These are phyloP conservation scores for Funneliformis caledonium DNA, from an alignment of 371 early-diverging fungal species.

Conservation along the genomic window DNA sequence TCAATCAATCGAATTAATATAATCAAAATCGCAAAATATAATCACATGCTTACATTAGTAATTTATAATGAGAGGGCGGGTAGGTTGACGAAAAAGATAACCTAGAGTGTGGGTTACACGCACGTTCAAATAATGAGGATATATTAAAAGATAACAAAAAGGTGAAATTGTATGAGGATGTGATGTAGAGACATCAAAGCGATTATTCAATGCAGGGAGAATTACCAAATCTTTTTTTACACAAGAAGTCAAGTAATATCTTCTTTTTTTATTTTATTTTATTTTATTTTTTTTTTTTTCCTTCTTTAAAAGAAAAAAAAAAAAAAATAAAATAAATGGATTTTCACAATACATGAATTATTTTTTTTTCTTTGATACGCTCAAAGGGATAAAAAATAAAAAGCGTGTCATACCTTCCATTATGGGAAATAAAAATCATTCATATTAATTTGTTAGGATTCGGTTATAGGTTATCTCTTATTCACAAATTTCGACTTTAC, in stretches of 20 bases:
- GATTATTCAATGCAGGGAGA: not conserved
- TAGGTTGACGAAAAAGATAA: conserved; percentile 1
- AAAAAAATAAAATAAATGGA: not conserved
- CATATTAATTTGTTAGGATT: not conserved
- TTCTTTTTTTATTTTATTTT: too few relatives aligned
- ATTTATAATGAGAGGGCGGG: not conserved
- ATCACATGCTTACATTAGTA: conserved; percentile 3
- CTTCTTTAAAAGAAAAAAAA: too few relatives aligned
- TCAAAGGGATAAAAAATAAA: not conserved
- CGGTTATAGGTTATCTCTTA: not conserved
- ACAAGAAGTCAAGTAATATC: not conserved
- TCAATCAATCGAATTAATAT: too few relatives aligned
- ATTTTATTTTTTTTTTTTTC: too few relatives aligned
- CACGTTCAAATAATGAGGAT: not conserved
- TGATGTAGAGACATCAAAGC: not conserved
- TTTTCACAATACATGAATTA: not conserved
- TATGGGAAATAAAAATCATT: not conserved
- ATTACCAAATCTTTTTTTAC: not conserved
- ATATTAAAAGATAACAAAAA: conserved; percentile 1
- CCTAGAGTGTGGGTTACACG: conserved; percentile 1
- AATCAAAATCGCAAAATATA: not conserved
- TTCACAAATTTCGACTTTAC: not conserved
- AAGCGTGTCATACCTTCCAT: not conserved
- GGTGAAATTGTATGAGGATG: not conserved
- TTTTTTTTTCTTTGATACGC: not conserved